These are phyloP conservation scores for Vitellaria paradoxa DNA, from an alignment of 179 eudicot genomes.

Conservation along the genomic window DNA sequence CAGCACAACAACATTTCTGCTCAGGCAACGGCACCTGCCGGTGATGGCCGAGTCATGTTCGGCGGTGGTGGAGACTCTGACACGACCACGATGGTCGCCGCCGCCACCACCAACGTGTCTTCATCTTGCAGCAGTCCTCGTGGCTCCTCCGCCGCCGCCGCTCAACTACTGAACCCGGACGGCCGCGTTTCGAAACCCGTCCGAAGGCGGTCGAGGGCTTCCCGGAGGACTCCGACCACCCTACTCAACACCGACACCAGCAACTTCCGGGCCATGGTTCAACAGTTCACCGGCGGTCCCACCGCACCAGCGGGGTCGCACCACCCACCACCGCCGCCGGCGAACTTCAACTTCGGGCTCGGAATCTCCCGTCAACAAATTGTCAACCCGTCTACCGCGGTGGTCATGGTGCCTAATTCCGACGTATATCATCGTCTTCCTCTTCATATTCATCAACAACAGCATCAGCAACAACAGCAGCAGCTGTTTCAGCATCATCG, in stretches of 20 bases:
- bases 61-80: too few species aligned
- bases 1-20: not conserved
- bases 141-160: not conserved
- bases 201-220: slow-evolving; percentile 55
- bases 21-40: not conserved
- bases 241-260: slow-evolving; percentile 55
- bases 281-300: slow-evolving; percentile 62
- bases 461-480: not conserved
- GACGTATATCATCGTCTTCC: not conserved
- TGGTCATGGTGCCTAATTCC: not conserved
- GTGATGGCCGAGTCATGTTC: too few species aligned
- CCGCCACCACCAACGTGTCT: not conserved
- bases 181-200: slow-evolving; percentile 39
- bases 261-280: slow-evolving; percentile 78
- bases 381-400: not conserved
- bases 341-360: not conserved
- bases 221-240: slow-evolving; percentile 56
- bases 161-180: not conserved
- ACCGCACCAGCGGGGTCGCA: not conserved
- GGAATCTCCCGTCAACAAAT: not conserved
- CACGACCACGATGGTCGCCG: too few species aligned
- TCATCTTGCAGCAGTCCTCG: not conserved
- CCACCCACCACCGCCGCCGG: not conserved
- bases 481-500: not conserved
- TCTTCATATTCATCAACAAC: not conserved